Base-by-base conservation (phyloP, 176 grass and related monocot species). In the Cenchrus fungigraminus region DNA sequence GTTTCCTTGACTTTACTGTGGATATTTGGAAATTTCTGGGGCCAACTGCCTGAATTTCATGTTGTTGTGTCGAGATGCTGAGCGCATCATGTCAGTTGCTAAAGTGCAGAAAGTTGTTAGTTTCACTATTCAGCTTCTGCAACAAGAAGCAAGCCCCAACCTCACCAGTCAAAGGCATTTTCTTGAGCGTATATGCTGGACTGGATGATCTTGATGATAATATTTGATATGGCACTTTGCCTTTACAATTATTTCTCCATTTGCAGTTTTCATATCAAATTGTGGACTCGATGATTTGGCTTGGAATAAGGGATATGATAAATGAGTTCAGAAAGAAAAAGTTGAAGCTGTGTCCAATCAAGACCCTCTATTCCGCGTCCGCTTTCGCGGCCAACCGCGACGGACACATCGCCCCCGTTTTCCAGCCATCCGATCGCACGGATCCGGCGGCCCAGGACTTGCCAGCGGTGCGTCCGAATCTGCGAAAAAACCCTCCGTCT, bases 211-310 rank as follows among this genome's bases (percentile, higher is more conserved):
- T 25, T 37, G 5, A 45, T 83, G 16, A 19, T 20, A 53, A 73
- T 73, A 73, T 54, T 20, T 85, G 57, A 60, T 83, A 11, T 79
- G 72, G 46, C 84, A 67, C 14, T 17, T 84, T 47, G 51, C 4
- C 66, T 85, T 42, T 57, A 19, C 68, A 65, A 58, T 81, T 15
- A 37, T 47, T 71, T 82, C 16, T 57, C 65, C 43, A 25, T 61
- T 89, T 92, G 60, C 89, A 99, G 97, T 86, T 98, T 84, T 98
- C 97, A 14, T 99, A 99, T 62, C 88, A 96, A 86, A 92, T 96
- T 83, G 93, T 99, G 46, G 97, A 99, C 72, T 94, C 91, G 13
- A 99, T 96, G 97, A 99, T 99, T 86, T 99, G 97, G 97, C 91
- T 99, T 79, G 97, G 97, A 52, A 99, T 99, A 83, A 84, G 91